phyloP scores from a whole-genome alignment of 164 flowering plant genomes.

The Umbilicus rupestris region DNA sequence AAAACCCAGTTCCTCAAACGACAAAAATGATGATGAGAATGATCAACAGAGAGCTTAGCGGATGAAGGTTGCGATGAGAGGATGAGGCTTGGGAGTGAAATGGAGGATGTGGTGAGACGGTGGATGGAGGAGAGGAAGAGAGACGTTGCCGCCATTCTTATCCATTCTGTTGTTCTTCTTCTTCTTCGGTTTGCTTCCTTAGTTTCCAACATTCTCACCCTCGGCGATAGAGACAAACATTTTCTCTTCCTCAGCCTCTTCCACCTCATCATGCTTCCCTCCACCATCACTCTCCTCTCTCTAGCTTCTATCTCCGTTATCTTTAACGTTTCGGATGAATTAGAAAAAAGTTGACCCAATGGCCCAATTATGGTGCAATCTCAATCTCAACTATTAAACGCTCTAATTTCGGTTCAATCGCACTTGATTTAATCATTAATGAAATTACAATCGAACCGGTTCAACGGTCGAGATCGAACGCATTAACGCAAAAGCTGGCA shows the following conservation, averaged over 20 bases:
- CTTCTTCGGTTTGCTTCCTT: constrained; percentile 52
- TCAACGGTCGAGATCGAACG: background rate
- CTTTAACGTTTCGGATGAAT: background rate
- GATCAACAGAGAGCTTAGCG: no score
- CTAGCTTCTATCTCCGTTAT: background rate
- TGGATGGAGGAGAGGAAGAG: no score
- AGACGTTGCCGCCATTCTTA: constrained; percentile 40
- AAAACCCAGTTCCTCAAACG: no score
- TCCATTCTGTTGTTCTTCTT: constrained; percentile 10
- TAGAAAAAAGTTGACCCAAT: no score
- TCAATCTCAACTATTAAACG: no score
- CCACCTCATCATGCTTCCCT: constrained; percentile 1
- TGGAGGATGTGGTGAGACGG: no score
- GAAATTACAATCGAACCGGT: background rate
- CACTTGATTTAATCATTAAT: no score
- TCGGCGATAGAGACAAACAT: constrained; percentile 23
- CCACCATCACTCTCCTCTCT: no score
- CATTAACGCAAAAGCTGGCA: background rate
- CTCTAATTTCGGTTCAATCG: no score
- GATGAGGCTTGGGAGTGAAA: background rate
- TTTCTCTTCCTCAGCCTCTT: background rate
- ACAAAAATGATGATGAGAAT: no score
- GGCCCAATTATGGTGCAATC: no score
- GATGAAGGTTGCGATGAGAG: no score
- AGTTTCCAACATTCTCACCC: constrained; percentile 61